Base-by-base conservation (phyloP, 2,329 filamentous ascomycete species). In the Trichoderma breve region DNA sequence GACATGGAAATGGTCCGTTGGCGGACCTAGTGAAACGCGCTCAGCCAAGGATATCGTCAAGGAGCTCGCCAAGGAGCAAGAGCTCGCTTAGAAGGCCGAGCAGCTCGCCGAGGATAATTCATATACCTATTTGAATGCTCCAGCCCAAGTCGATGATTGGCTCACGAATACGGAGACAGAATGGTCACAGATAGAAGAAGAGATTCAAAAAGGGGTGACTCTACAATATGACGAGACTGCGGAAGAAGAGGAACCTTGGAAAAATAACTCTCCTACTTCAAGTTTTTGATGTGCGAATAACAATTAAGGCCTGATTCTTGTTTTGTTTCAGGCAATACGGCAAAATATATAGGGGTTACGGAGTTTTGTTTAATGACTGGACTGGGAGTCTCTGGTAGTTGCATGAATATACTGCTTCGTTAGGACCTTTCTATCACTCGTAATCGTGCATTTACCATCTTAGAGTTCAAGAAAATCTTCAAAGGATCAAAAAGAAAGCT, bases 1-100 rank as follows among this genome's bases (percentile, higher is more conserved):
- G 57, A 75, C 74, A 11, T 82, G 81, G 81, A 74, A 71, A 6
- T 83, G 81, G 81, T 73, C 76, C 1, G 71, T 73, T 0, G 15
- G 24, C 15, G 72, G 55, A 0, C 51, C 65, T 18, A 67, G 74
- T 64, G 76, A 79, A 57, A 30, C 60, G 12, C 53, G 70, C 3
- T 71, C 74, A 18, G 69, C 79, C 18, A 74, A 80, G 11, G 73
- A 76, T 1, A 61, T 79, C 24, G 74, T 81, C 39, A 63, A 69
- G 39, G 66, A 51, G 2, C 73, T 75, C 26, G 70, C 75, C 70
- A 70, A 63, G 34, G 30, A 53, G 21, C 75, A 74, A 65, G 60
- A 64, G 21, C 39, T 73, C 36, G 74, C 74, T 39, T 77, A 78
- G 74, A 58, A 69, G 47, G 24, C 43, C 9, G 65, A 63, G 61